Evolutionary conservation across 352 stramenopile species (phyloP).

Genomic region (Pythium phragmitis): DNA sequence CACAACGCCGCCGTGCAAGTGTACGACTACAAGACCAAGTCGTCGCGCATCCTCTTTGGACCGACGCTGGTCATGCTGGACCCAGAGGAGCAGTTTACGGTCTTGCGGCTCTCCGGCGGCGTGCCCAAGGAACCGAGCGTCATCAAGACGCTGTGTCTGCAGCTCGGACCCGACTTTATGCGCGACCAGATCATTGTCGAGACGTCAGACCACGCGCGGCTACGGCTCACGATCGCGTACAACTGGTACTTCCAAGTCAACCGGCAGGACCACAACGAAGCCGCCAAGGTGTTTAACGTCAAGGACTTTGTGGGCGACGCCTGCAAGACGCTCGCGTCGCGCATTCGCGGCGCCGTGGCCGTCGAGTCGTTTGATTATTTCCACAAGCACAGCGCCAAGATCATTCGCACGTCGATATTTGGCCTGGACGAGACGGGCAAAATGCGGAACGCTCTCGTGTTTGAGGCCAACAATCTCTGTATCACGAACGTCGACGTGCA

Average conservation of each 20-base stretch:
- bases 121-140: slow-evolving; percentile 78
- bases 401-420: slow-evolving; percentile 82
- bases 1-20: slow-evolving; percentile 83
- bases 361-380: slow-evolving; percentile 80
- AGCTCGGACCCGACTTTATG: slow-evolving; percentile 84
- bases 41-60: slow-evolving; percentile 77
- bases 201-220: slow-evolving; percentile 72
- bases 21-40: slow-evolving; percentile 85
- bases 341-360: slow-evolving; percentile 71
- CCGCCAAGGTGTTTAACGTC: slow-evolving; percentile 77
- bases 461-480: slow-evolving; percentile 73
- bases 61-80: slow-evolving; percentile 80
- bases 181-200: slow-evolving; percentile 83
- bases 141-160: slow-evolving; percentile 75
- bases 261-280: slow-evolving; percentile 44
- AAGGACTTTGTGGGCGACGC: slow-evolving; percentile 81
- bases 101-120: slow-evolving; percentile 63
- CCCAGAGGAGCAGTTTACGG: slow-evolving; percentile 80
- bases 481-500: slow-evolving; percentile 86
- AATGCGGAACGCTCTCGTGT: slow-evolving; percentile 52
- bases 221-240: slow-evolving; percentile 80
- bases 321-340: slow-evolving; percentile 77
- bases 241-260: slow-evolving; percentile 83
- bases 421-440: slow-evolving; percentile 56
- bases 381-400: slow-evolving; percentile 79